These are phyloP conservation scores for Limonomyces culmigenus DNA, from an alignment of 1,284 basidiomycete species.

Conservation along the genomic window DNA sequence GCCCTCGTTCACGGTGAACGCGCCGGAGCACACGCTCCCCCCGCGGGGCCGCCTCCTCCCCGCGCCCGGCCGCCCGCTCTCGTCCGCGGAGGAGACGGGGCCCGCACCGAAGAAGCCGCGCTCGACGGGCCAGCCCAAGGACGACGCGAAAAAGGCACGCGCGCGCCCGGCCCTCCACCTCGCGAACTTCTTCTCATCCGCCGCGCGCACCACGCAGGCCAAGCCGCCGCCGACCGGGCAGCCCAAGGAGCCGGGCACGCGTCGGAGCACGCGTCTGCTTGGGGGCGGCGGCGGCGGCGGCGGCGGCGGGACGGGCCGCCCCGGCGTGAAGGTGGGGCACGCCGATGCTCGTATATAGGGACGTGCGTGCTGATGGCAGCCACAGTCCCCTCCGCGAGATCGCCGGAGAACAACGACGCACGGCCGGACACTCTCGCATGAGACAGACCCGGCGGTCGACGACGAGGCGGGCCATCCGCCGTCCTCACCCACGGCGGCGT, in stretches of 20 bases:
- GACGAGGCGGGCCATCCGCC: conserved; percentile 35
- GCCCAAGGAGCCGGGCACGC: conserved; percentile 20
- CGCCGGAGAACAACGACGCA: conserved; percentile 35
- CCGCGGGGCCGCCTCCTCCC: conserved; percentile 19
- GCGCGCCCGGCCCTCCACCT: conserved; percentile 62
- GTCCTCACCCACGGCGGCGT: conserved; percentile 42
- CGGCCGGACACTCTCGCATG: conserved; percentile 36
- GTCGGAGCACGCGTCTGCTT: conserved; percentile 54
- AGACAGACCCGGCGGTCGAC: conserved; percentile 33
- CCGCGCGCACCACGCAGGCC: conserved; percentile 47
- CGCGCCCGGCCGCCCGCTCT: conserved; percentile 45
- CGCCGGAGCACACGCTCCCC: too few species aligned
- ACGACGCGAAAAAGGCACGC: conserved; percentile 70
- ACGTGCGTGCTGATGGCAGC: too few species aligned
- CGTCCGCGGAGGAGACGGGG: conserved; percentile 64
- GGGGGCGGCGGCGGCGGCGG: too few species aligned
- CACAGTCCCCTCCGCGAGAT: conserved; percentile 26
- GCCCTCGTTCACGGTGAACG: too few species aligned
- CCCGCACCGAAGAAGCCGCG: conserved; percentile 30
- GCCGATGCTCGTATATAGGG: background rate
- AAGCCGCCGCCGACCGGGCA: conserved; percentile 36
- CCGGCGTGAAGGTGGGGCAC: too few species aligned
- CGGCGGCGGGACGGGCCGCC: too few species aligned
- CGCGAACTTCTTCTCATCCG: conserved; percentile 70
- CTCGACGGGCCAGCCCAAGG: conserved; percentile 29